Conservation (phyloP, 495 filamentous ascomycete genomes). For the Lasiosphaeriaceae sp. region DNA sequence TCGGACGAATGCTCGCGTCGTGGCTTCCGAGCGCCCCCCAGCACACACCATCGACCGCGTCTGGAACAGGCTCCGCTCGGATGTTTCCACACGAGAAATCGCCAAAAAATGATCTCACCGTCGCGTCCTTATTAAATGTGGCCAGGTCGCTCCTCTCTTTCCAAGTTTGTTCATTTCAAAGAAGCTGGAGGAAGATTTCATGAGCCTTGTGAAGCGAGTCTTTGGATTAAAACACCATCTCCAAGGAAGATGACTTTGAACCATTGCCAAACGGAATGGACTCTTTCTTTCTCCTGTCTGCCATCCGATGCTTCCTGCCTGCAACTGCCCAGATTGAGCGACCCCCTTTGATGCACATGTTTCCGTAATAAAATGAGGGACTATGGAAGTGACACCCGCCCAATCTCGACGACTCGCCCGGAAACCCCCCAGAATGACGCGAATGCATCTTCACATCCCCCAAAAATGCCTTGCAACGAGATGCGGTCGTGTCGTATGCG, state of each 20-base stretch:
- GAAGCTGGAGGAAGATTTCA: not conserved
- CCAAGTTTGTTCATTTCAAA: not conserved
- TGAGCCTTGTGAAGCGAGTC: too few relatives aligned
- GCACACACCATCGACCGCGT: not conserved
- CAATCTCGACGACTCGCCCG: not conserved
- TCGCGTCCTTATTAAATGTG: constrained; percentile 3
- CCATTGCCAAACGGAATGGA: too few relatives aligned
- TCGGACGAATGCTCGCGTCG: constrained; percentile 16
- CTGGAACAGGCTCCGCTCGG: not conserved
- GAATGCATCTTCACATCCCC: not conserved
- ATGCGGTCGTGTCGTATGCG: constrained; percentile 11
- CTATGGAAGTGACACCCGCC: not conserved
- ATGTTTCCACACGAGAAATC: constrained; percentile 5
- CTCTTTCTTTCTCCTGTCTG: too few relatives aligned
- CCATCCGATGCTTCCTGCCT: too few relatives aligned
- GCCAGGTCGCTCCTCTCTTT: not conserved
- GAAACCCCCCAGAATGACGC: not conserved
- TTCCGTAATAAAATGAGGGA: not conserved
- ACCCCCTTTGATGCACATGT: not conserved
- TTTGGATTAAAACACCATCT: too few relatives aligned
- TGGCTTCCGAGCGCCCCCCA: constrained; percentile 6
- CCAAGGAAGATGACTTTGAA: too few relatives aligned
- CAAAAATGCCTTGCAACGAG: not conserved
- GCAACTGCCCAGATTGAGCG: too few relatives aligned
- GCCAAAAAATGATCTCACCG: constrained; percentile 1